These are phyloP conservation scores for Globisporangium acanthophoron DNA, from an alignment of 352 stramenopile genomes.

Conservation along the genomic window DNA sequence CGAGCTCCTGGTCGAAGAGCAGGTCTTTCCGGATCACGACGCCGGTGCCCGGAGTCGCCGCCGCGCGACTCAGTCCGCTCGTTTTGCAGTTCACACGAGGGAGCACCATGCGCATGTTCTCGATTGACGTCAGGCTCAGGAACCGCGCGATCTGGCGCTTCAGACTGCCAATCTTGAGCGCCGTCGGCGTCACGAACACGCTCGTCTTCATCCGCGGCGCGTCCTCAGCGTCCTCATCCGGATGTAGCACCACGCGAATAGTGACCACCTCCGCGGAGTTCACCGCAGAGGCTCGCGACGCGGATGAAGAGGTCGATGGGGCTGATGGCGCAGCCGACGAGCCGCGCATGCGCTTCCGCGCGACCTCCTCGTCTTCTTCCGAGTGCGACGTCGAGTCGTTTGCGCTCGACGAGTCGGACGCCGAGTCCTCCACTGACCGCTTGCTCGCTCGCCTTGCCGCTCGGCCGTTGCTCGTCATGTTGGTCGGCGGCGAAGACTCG, in stretches of 20 bases:
- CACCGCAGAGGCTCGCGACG: not conserved
- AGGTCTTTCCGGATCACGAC: slow-evolving; percentile 53
- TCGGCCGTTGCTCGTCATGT: not conserved
- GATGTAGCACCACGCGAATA: slow-evolving; percentile 55
- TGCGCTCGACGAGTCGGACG: slow-evolving; percentile 3
- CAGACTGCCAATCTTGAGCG: slow-evolving; percentile 66
- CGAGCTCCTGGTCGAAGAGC: slow-evolving; percentile 66
- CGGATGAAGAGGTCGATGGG: not conserved
- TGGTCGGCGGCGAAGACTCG: not conserved
- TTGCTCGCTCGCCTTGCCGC: not conserved
- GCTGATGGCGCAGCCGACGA: not conserved
- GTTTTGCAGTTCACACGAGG: slow-evolving; percentile 40
- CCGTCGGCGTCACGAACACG: slow-evolving; percentile 54
- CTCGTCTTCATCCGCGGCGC: slow-evolving; percentile 36
- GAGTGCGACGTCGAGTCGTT: slow-evolving; percentile 11
- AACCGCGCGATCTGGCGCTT: slow-evolving; percentile 62
- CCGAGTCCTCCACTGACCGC: not conserved
- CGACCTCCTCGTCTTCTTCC: not conserved
- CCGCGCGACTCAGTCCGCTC: slow-evolving; percentile 31
- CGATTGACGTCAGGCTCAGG: slow-evolving; percentile 35
- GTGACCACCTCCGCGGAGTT: slow-evolving; percentile 24
- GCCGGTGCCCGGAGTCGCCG: slow-evolving; percentile 10
- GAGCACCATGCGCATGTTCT: slow-evolving; percentile 59
- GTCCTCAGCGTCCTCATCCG: slow-evolving; percentile 24
- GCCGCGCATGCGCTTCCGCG: slow-evolving; percentile 4